A percentile compares a stretch with the other conserved stretches of the same genome.
Evolutionary conservation across 805 yeast species (phyloP).

Genomic region (Starmerella floricola): DNA sequence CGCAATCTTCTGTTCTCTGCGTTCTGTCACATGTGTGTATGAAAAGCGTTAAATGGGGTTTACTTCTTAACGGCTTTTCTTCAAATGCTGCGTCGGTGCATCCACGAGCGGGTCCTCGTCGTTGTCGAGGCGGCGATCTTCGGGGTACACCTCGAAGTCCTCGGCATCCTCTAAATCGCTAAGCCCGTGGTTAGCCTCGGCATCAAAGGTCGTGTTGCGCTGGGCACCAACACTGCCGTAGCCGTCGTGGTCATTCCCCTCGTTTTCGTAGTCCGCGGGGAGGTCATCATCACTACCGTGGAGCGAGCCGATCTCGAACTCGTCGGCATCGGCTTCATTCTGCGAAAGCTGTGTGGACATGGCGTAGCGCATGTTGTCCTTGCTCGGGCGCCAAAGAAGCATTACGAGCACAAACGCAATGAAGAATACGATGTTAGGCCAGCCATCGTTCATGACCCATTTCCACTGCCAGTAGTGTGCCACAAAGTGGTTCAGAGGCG

Average conservation of each 20-base stretch:
- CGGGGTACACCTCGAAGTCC: conserved; percentile 13
- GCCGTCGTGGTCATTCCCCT: too few species aligned
- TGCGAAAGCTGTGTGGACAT: conserved; percentile 81
- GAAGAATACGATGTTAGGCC: conserved; percentile 87
- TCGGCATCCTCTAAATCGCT: conserved; percentile 21
- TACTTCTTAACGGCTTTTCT: not conserved
- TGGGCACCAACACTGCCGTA: conserved; percentile 7
- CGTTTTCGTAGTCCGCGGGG: not conserved
- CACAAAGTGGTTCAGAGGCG: conserved; percentile 60
- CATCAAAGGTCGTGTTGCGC: conserved; percentile 18
- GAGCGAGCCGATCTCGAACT: conserved; percentile 49
- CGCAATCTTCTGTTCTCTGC: too few species aligned
- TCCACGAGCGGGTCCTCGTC: conserved; percentile 20
- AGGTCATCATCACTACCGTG: conserved; percentile 29
- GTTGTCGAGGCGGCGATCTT: conserved; percentile 3
- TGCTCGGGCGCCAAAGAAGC: conserved; percentile 95
- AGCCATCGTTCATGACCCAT: conserved; percentile 79
- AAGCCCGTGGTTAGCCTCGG: conserved; percentile 17
- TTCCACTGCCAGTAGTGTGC: conserved; percentile 87
- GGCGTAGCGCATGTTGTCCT: conserved; percentile 86
- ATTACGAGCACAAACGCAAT: conserved; percentile 72
- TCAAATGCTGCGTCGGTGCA: conserved; percentile 16
- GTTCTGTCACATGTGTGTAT: too few species aligned
- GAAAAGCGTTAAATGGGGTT: too few species aligned
- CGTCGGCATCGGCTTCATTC: conserved; percentile 56